Conservation (phyloP, 495 filamentous ascomycete species). For the Aspergillus haitiensis region DNA sequence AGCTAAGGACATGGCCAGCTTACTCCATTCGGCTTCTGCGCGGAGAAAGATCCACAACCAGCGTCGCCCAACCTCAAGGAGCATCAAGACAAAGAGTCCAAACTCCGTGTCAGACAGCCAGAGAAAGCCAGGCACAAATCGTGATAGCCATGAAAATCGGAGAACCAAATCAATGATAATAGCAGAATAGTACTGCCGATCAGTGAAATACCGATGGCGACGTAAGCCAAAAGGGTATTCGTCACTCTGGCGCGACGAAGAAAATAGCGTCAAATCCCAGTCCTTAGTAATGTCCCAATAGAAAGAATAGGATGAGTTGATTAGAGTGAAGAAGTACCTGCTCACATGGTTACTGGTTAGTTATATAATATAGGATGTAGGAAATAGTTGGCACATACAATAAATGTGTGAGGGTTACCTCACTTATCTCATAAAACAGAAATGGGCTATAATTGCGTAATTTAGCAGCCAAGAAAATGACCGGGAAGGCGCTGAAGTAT, state of each 20-base stretch:
- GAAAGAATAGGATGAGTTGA: constrained; percentile 91
- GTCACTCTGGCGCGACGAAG: constrained; percentile 46
- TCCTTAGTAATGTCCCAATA: constrained; percentile 98
- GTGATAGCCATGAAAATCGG: constrained; percentile 86
- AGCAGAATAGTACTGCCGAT: constrained; percentile 76
- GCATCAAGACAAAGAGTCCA: constrained; percentile 82
- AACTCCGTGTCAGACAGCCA: constrained; percentile 82
- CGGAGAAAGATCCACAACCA: constrained; percentile 99
- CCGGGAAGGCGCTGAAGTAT: constrained; percentile 88
- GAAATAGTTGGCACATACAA: constrained; percentile 45
- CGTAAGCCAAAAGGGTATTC: constrained; percentile 78
- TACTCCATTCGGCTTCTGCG: constrained; percentile 88
- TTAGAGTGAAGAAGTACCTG: constrained; percentile 61
- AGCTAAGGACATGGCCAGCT: constrained; percentile 24
- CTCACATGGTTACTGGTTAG: constrained; percentile 3
- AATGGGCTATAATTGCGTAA: constrained; percentile 65
- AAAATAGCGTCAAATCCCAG: constrained; percentile 91
- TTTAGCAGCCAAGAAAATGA: constrained; percentile 74
- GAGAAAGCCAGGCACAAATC: constrained; percentile 75
- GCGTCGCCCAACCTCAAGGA: constrained; percentile 78
- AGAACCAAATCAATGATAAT: constrained; percentile 77
- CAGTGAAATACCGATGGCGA: constrained; percentile 65
- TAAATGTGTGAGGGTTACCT: constrained; percentile 56
- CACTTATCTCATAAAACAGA: constrained; percentile 53
- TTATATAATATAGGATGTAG: no score